Evolutionary conservation across 2,329 filamentous ascomycete genomes (phyloP).

Genomic region (Cladobotryum mycophilum): DNA sequence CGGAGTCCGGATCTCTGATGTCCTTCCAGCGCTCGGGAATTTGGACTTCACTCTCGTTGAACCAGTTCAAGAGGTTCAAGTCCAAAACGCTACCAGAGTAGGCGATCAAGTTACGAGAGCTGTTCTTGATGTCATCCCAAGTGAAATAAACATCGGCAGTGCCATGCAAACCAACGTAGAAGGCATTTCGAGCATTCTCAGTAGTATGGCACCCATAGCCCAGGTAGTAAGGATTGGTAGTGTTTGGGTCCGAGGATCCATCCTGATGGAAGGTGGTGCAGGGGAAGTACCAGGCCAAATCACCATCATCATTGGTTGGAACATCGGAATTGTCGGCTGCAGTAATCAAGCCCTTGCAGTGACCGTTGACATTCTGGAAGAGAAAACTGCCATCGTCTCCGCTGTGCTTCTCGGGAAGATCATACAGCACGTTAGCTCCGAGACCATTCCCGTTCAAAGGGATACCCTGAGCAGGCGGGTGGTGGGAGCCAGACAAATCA

Average conservation of each 20-base stretch:
- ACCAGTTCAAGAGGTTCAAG: conserved; percentile 81
- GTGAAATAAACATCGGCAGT: conserved; percentile 90
- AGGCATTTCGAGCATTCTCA: conserved; percentile 57
- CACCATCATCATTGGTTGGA: conserved; percentile 62
- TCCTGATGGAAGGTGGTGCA: conserved; percentile 91
- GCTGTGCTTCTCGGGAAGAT: conserved; percentile 72
- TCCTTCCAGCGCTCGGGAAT: conserved; percentile 74
- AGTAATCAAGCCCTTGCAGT: conserved; percentile 87
- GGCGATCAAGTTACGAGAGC: conserved; percentile 81
- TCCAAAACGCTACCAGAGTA: conserved; percentile 94
- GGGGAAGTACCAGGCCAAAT: conserved; percentile 95
- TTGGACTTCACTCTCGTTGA: conserved; percentile 72
- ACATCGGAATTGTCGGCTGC: conserved; percentile 65
- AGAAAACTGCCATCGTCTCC: conserved; percentile 95
- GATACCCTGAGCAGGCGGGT: conserved; percentile 77
- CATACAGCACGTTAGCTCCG: conserved; percentile 76
- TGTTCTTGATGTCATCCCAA: conserved; percentile 90
- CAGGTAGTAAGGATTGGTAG: conserved; percentile 66
- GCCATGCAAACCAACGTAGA: conserved; percentile 62
- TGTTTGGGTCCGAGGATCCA: conserved; percentile 72
- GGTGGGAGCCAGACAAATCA: conserved; percentile 68
- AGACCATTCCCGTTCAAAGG: conserved; percentile 42
- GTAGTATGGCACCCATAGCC: conserved; percentile 90
- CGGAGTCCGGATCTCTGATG: conserved; percentile 60
- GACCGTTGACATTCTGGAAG: conserved; percentile 97